Conservation (phyloP, 2,329 filamentous ascomycete genomes). For the Cordyceps fumosorosea region DNA sequence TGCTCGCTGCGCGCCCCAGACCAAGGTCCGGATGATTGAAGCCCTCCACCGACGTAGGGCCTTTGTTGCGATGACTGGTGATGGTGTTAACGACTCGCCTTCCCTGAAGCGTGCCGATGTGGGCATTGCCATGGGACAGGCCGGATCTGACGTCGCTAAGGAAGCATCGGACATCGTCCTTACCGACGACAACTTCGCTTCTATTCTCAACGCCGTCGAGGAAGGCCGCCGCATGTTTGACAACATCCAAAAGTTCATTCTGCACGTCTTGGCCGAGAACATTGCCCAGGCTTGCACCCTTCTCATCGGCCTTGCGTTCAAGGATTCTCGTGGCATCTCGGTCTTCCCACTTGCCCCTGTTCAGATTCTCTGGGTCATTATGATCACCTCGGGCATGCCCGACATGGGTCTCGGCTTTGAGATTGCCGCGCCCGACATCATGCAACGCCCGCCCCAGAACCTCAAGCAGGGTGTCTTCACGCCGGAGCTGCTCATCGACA, state of each 20-base stretch:
- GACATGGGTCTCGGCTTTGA: constrained; percentile 73
- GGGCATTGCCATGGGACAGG: constrained; percentile 62
- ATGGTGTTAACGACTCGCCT: constrained; percentile 62
- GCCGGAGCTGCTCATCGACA: constrained; percentile 56
- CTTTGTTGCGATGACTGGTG: constrained; percentile 62
- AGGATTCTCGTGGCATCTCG: constrained; percentile 54
- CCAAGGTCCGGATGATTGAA: constrained; percentile 66
- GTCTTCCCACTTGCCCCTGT: constrained; percentile 67
- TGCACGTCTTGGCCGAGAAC: constrained; percentile 61
- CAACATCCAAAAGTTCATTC: constrained; percentile 67
- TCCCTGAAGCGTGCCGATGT: constrained; percentile 60
- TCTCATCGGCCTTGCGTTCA: constrained; percentile 64
- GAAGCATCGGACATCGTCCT: constrained; percentile 62
- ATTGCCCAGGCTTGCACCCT: constrained; percentile 63
- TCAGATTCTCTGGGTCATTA: constrained; percentile 75
- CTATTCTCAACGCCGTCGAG: constrained; percentile 64
- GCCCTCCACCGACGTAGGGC: constrained; percentile 55
- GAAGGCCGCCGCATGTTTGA: constrained; percentile 66
- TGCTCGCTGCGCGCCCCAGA: constrained; percentile 59
- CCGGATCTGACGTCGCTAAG: constrained; percentile 65
- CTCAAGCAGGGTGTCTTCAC: constrained; percentile 54
- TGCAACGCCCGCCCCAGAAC: constrained; percentile 61
- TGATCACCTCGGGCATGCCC: constrained; percentile 67
- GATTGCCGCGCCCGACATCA: constrained; percentile 60
- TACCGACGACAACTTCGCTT: constrained; percentile 67